Base-by-base conservation (phyloP, 140 eudicot species). In the Stevia rebaudiana region DNA sequence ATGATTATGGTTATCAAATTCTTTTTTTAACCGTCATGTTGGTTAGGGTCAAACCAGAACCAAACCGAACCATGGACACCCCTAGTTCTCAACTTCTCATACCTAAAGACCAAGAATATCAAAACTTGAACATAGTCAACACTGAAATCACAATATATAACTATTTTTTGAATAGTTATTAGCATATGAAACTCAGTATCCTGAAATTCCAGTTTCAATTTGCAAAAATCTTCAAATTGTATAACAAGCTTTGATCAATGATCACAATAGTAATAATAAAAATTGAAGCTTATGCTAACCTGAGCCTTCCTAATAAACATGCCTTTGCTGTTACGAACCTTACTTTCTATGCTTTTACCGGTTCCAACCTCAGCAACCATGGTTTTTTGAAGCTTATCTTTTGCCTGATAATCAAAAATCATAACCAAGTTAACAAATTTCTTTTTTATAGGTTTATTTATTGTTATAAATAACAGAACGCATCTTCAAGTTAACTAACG, bases 301-400 rank as follows among this genome's bases (percentile, higher is more conserved):
- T 91, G 91, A 40, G 68, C 74, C 66, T 91, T 91, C 21, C 18
- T 43, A 51, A 91, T 84, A 77, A 91, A 91, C 98, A 87, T 87
- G 76, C 98, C 98, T 0, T 96, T 82, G 76, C 98, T 91, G 4
- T 96, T 91, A 43, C 98, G 81, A n/a, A 82, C 91, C 44, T 84
- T 89, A 48, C 96, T 87, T 63, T 72, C 85, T 31, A 84, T 33
- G 51, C 96, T 91, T 76, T 91, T 81, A 3, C 98, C 98, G 5
- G 96, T 74, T 10, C 88, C 95, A 57, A 81, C 68, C 66, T 92
- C 96, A 24, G 90, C 90, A 46, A 92, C 96, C 96, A 83, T 85
- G 8, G 96, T 88, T 53, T 84, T 88, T 72, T 88, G 88, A 52
- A 92, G 80, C 66, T 85, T 92, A 69, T 79, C 95, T 76, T 80